Conservation (phyloP, 495 filamentous ascomycete genomes). For the Polyplosphaeria fusca region DNA sequence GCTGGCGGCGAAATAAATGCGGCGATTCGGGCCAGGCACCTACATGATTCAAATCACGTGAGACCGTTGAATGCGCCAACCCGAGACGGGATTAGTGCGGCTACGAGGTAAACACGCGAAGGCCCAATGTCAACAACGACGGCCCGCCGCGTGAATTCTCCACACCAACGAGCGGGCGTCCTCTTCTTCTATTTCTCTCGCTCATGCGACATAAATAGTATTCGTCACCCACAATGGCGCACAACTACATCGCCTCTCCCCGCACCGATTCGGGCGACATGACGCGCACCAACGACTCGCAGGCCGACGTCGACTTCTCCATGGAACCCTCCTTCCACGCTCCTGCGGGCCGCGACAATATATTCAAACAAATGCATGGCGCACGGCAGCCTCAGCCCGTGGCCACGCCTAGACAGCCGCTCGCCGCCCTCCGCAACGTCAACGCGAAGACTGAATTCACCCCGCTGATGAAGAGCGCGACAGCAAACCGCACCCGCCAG, state of each 20-base stretch:
- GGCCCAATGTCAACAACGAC: neutral
- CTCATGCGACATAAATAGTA: slow-evolving; percentile 14
- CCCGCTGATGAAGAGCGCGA: slow-evolving; percentile 85
- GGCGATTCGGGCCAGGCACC: neutral
- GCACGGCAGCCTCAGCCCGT: slow-evolving; percentile 8
- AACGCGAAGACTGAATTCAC: slow-evolving; percentile 79
- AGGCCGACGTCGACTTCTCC: slow-evolving; percentile 72
- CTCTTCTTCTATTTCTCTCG: slow-evolving; percentile 9
- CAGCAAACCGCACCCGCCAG: slow-evolving; percentile 66
- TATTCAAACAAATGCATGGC: slow-evolving; percentile 28
- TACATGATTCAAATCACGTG: slow-evolving; percentile 1
- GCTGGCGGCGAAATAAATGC: neutral
- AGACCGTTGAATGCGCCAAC: neutral
- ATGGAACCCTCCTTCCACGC: slow-evolving; percentile 82
- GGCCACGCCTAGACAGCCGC: slow-evolving; percentile 67
- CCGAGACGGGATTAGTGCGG: neutral
- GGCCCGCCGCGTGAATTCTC: too few relatives aligned
- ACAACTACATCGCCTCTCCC: slow-evolving; percentile 64
- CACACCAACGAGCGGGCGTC: neutral
- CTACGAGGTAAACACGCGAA: neutral
- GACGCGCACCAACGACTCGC: slow-evolving; percentile 69
- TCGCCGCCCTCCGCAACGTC: slow-evolving; percentile 64
- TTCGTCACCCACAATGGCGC: slow-evolving; percentile 18
- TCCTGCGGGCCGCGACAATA: slow-evolving; percentile 49
- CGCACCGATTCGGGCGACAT: slow-evolving; percentile 74